Percentiles rank a stretch among this genome's conserved stretches.
Conservation (phyloP, 371 early-diverging fungal genomes). For the Capniomyces stellatus region DNA sequence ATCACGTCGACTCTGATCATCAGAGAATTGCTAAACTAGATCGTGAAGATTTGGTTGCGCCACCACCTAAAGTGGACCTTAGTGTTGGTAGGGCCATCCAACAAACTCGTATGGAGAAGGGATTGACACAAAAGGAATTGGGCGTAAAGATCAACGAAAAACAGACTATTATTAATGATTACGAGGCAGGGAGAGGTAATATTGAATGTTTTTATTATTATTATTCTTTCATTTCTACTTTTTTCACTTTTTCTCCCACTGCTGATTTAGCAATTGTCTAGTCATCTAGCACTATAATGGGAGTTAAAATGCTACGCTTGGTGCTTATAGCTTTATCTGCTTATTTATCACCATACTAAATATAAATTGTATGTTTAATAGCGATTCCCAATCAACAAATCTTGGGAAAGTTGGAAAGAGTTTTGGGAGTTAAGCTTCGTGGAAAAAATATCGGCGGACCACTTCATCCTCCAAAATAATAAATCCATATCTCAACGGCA, state of each 20-base stretch:
- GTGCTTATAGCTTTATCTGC: too few relatives aligned
- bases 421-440: conserved; percentile 74
- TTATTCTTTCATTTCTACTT: background rate
- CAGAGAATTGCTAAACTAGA: conserved; percentile 76
- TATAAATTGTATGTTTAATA: background rate
- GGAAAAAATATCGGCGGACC: conserved; percentile 71
- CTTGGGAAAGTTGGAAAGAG: conserved; percentile 76
- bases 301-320: too few relatives aligned
- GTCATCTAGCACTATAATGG: too few relatives aligned
- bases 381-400: conserved; percentile 85
- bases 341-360: too few relatives aligned
- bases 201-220: background rate
- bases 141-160: conserved; percentile 67
- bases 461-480: conserved; percentile 17
- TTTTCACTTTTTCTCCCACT: background rate
- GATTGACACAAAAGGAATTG: conserved; percentile 77
- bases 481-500: too few relatives aligned
- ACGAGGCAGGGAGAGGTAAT: conserved; percentile 54
- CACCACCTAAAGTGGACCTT: conserved; percentile 50
- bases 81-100: conserved; percentile 73
- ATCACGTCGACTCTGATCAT: conserved; percentile 54
- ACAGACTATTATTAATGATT: conserved; percentile 69
- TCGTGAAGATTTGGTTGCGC: conserved; percentile 65
- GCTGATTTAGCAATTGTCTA: background rate
- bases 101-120: conserved; percentile 57